These are phyloP conservation scores for Kluyveromyces sp. DNA, from an alignment of 1,139 yeast species.

Conservation along the genomic window DNA sequence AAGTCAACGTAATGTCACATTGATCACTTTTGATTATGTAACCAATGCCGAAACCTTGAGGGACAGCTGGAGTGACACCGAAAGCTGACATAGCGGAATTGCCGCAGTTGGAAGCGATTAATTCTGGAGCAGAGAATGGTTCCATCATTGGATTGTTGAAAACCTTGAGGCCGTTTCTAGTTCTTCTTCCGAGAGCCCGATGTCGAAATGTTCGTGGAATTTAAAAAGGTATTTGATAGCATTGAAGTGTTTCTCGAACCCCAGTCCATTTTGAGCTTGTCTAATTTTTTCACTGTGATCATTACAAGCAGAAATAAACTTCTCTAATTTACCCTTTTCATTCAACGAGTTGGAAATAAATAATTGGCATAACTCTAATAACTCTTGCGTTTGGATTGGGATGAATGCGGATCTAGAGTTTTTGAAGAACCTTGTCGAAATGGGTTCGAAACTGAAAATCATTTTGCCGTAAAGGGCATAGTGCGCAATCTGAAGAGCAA, in stretches of 20 bases:
- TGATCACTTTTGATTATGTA: slow-evolving; percentile 63
- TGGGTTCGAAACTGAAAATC: slow-evolving; percentile 63
- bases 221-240: slow-evolving; percentile 48
- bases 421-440: slow-evolving; percentile 59
- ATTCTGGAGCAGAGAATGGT: slow-evolving; percentile 42
- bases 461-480: slow-evolving; percentile 66
- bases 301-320: slow-evolving; percentile 45
- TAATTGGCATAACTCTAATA: slow-evolving; percentile 49
- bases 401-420: slow-evolving; percentile 65
- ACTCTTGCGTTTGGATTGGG: slow-evolving; percentile 50
- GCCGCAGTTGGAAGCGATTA: slow-evolving; percentile 60
- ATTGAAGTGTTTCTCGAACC: slow-evolving; percentile 65
- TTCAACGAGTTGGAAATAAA: slow-evolving; percentile 47
- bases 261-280: slow-evolving; percentile 52
- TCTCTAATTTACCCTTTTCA: slow-evolving; percentile 20
- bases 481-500: slow-evolving; percentile 61
- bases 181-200: slow-evolving; percentile 36
- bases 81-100: slow-evolving; percentile 66
- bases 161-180: slow-evolving; percentile 16
- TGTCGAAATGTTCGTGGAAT: slow-evolving; percentile 27
- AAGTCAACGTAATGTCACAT: slow-evolving; percentile 54
- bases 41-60: slow-evolving; percentile 72
- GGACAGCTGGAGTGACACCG: slow-evolving; percentile 70
- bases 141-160: slow-evolving; percentile 36
- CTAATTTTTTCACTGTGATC: slow-evolving; percentile 43